Base-by-base conservation (phyloP, 768 basidiomycete genomes). In the Epithele typhae region DNA sequence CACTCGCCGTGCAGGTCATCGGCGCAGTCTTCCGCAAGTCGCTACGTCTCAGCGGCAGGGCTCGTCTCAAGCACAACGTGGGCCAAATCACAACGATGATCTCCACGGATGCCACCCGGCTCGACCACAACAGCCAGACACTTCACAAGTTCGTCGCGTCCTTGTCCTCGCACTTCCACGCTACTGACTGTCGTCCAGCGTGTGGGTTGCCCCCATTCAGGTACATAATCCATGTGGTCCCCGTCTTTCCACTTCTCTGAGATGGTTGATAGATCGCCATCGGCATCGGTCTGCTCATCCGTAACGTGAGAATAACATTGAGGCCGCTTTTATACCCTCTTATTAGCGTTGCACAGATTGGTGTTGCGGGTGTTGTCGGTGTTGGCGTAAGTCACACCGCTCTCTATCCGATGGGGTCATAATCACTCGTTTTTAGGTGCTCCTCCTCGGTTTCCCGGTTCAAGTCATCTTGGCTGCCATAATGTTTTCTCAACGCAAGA, bases 51-150 rank as follows among this genome's bases (percentile, higher is more conserved):
- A 87, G 84, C 14, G 78, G 79, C 0, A 70, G 75, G 40, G 71
- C 82, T 7, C 70, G 82, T 17, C 49, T 75, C 22, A 69, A 78
- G 36, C 81, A 84, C 56, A 77, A 72, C 18, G 77, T 78, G 34
- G 85, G 85, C 0, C 71, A 82, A 56, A 79, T 86, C 40, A 84
- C 78, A 7, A 87, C 83, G 0, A 76, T 87, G 70, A 81, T 87
- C 6, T 79, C 81, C 1, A 73, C 78, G 12, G 85, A 88, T 56
- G 65, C 80, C 0, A 72, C 74, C 5, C 73, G 78, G 37, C 59
- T 84, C 19, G 82, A 83, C 49, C 53, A 64, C 15, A 70, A 77
- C 55, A 62, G 67, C n/a, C 68, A 59, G 5, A 73, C 55, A 38
- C 53, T 61, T 11, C 66, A 68, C 55, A 60, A 61, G 56, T 65